Percentiles rank a stretch among this genome's conserved stretches.
phyloP scores from a whole-genome alignment of 306 rosid genomes.

The Spatholobus suberectus region DNA sequence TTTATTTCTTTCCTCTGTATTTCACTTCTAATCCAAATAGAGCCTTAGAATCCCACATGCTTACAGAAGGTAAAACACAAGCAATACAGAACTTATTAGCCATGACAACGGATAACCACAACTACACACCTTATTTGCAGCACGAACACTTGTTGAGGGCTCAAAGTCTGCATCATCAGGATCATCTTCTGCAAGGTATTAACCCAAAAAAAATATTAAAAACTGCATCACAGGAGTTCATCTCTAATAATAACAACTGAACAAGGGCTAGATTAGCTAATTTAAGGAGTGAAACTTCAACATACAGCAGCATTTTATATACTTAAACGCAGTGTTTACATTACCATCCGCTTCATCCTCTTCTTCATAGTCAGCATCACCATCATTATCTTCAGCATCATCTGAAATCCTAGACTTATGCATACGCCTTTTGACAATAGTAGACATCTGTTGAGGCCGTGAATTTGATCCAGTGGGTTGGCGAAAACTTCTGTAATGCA shows the following conservation, averaged over 20 bases:
- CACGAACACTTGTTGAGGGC: slow-evolving; percentile 62
- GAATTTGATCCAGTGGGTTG: slow-evolving; percentile 55
- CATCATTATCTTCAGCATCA: slow-evolving; percentile 54
- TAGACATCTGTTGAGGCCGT: slow-evolving; percentile 64
- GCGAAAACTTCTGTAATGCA: slow-evolving; percentile 53
- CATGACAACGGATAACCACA: not conserved
- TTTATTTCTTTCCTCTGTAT: too few species aligned
- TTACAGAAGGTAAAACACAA: not conserved
- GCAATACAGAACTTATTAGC: not conserved
- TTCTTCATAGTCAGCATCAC: slow-evolving; percentile 91
- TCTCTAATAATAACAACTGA: slow-evolving; percentile 21
- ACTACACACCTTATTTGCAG: slow-evolving; percentile 70
- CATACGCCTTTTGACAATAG: slow-evolving; percentile 44
- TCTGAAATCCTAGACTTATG: slow-evolving; percentile 60
- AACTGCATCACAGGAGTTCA: slow-evolving; percentile 7
- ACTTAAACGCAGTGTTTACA: slow-evolving; percentile 25
- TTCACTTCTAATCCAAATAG: too few species aligned
- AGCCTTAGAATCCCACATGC: not conserved
- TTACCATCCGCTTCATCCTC: slow-evolving; percentile 90
- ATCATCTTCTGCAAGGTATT: slow-evolving; percentile 83
- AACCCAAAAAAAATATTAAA: not conserved
- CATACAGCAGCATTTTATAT: slow-evolving; percentile 34
- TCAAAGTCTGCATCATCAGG: slow-evolving; percentile 95
- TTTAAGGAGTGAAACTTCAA: slow-evolving; percentile 8
- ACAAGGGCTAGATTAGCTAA: slow-evolving; percentile 10